phyloP scores from a whole-genome alignment of 108 stramenopile species.

The Discostella pseudostelligera region DNA sequence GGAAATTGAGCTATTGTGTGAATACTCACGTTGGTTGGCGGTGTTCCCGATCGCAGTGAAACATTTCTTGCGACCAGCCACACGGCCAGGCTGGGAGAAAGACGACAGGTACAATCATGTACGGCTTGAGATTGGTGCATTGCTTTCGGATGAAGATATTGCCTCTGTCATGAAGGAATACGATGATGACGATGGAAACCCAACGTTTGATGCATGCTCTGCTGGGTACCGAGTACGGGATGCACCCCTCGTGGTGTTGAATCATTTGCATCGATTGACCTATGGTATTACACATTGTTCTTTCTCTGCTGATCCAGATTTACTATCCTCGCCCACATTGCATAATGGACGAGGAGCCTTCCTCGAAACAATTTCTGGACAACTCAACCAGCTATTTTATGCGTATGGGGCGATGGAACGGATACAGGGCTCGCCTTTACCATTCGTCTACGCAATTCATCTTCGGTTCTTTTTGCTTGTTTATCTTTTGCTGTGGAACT shows the following conservation, averaged over 20 bases:
- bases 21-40: conserved; percentile 38
- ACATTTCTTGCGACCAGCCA: conserved; percentile 29
- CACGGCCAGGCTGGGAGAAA: conserved; percentile 28
- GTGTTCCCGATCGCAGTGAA: conserved; percentile 42
- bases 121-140: conserved; percentile 30
- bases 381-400: conserved; percentile 39
- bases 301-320: background rate
- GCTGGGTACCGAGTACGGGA: conserved; percentile 30
- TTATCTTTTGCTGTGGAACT: conserved; percentile 53
- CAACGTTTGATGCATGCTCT: conserved; percentile 12
- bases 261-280: conserved; percentile 38
- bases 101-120: conserved; percentile 14
- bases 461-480: conserved; percentile 67
- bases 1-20: conserved; percentile 26
- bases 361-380: conserved; percentile 40
- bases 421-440: conserved; percentile 70
- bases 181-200: conserved; percentile 33
- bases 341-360: conserved; percentile 22
- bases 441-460: conserved; percentile 70
- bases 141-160: conserved; percentile 38
- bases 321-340: conserved; percentile 8
- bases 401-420: conserved; percentile 73
- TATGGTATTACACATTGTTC: conserved; percentile 31
- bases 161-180: conserved; percentile 14
- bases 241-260: conserved; percentile 45